Conservation (phyloP, 2,329 filamentous ascomycete genomes). For the Microsporum ferrugineum region DNA sequence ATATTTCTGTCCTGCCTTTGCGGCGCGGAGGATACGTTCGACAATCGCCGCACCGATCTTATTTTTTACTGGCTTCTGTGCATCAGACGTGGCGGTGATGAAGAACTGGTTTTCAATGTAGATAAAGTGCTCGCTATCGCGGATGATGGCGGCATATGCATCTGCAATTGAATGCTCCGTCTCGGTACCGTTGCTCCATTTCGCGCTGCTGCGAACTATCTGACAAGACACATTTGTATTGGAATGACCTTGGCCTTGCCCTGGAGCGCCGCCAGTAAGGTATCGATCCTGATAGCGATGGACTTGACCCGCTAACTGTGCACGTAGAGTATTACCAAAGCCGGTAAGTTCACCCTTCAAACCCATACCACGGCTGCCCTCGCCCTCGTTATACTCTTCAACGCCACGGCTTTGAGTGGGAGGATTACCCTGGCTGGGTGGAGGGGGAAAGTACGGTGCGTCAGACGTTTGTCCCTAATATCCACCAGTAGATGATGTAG, state of each 20-base stretch:
- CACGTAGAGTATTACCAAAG: slow-evolving; percentile 30
- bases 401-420: slow-evolving; percentile 26
- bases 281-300: slow-evolving; percentile 35
- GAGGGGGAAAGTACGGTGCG: slow-evolving; percentile 33
- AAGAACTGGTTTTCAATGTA: slow-evolving; percentile 99
- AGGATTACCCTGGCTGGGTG: slow-evolving; percentile 26
- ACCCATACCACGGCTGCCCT: slow-evolving; percentile 25
- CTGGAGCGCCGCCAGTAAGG: slow-evolving; percentile 11
- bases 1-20: slow-evolving; percentile 76
- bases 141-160: slow-evolving; percentile 74
- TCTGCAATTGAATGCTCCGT: slow-evolving; percentile 74
- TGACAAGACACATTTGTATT: slow-evolving; percentile 44
- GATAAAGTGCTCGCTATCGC: slow-evolving; percentile 69
- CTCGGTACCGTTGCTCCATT: slow-evolving; percentile 49
- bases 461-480: slow-evolving; percentile 10
- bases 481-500: background rate
- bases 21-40: slow-evolving; percentile 71
- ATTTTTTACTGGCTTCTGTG: slow-evolving; percentile 67
- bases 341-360: slow-evolving; percentile 29
- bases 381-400: slow-evolving; percentile 26
- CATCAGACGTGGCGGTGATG: slow-evolving; percentile 83
- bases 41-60: slow-evolving; percentile 81
- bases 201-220: slow-evolving; percentile 73
- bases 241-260: slow-evolving; percentile 16
- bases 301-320: slow-evolving; percentile 32